These are phyloP conservation scores for Moringa oleifera DNA, from an alignment of 345 rosid species.

Conservation along the genomic window DNA sequence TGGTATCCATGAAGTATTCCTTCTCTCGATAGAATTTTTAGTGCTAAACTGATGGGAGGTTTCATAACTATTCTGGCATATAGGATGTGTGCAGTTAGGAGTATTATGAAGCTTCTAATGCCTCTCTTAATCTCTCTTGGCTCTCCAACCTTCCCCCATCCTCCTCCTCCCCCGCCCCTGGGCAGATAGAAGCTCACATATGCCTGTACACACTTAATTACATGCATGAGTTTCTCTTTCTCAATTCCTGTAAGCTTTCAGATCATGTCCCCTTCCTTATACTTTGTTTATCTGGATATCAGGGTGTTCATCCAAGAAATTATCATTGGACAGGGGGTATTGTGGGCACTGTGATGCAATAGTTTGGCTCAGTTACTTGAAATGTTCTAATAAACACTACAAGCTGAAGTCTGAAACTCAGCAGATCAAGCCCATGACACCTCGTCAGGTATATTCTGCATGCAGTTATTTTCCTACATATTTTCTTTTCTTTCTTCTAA, in stretches of 20 bases:
- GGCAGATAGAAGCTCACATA: no score
- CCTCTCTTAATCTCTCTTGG: no score
- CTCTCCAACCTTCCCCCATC: no score
- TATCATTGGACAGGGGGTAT: conserved; percentile 53
- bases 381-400: conserved; percentile 30
- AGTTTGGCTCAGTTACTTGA: conserved; percentile 49
- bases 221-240: no score
- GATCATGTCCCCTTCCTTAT: neutral
- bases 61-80: no score
- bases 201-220: no score
- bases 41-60: no score
- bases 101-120: no score
- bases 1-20: neutral
- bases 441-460: conserved; percentile 34
- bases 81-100: no score
- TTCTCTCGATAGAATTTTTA: no score
- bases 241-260: neutral
- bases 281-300: conserved; percentile 7
- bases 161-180: no score
- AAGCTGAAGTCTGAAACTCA: conserved; percentile 6
- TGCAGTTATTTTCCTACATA: neutral
- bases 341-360: conserved; percentile 45
- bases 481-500: no score
- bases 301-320: conserved; percentile 34
- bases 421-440: conserved; percentile 31